Conservation (phyloP, 345 rosid genomes). For the Isatis tinctoria region DNA sequence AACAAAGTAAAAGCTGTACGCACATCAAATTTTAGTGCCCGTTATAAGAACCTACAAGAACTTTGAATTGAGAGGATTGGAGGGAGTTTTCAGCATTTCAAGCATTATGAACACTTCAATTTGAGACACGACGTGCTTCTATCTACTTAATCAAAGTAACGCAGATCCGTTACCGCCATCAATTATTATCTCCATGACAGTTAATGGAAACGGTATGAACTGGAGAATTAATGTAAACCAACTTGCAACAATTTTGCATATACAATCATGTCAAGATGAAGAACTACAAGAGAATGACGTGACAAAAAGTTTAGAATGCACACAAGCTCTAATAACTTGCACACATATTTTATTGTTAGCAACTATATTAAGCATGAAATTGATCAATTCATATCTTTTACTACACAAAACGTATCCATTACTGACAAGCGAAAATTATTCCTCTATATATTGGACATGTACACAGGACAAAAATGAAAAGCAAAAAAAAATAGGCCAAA, state of each 20-base stretch:
- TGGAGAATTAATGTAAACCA: background rate
- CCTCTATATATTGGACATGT: background rate
- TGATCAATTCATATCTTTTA: background rate
- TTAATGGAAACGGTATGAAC: background rate
- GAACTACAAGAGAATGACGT: background rate
- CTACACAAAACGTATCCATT: background rate
- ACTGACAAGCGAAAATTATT: background rate
- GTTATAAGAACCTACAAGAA: background rate
- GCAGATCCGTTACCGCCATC: conserved; percentile 1
- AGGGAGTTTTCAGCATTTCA: background rate
- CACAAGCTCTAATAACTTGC: background rate
- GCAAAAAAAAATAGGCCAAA: background rate
- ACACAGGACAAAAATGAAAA: background rate
- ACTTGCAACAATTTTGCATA: background rate
- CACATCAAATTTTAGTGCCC: background rate
- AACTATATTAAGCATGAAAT: background rate
- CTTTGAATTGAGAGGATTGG: background rate
- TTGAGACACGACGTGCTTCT: background rate
- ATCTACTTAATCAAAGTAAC: background rate
- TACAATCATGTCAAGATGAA: conserved; percentile 5
- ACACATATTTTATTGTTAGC: background rate
- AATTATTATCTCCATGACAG: background rate
- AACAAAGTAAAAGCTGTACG: background rate
- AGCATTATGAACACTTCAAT: background rate
- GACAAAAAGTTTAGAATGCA: background rate